These are phyloP conservation scores for Fusarium haematococcum DNA, from an alignment of 2,329 filamentous ascomycete species.

Conservation along the genomic window DNA sequence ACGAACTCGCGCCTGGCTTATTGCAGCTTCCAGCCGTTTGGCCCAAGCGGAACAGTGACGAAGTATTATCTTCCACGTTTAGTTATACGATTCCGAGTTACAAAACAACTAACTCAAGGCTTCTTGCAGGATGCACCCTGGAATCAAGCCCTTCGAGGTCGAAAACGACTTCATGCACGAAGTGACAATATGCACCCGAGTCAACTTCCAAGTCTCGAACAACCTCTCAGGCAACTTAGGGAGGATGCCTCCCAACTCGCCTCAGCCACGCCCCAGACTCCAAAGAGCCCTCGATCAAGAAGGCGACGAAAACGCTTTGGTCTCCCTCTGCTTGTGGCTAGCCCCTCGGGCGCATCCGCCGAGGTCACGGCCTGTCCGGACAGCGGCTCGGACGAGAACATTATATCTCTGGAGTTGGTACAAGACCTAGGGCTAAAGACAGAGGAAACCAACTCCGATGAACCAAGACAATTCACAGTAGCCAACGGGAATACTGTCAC, in stretches of 20 bases:
- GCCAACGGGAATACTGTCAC: background rate
- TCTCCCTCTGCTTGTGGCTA: background rate
- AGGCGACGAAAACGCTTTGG: background rate
- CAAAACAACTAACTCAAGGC: background rate
- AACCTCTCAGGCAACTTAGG: no score
- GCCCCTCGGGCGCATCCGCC: fast-evolving
- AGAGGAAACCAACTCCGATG: background rate
- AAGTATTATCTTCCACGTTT: background rate
- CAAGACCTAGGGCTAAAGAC: background rate
- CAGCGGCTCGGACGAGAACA: constrained; percentile 14
- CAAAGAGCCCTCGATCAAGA: background rate
- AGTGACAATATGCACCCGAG: no score
- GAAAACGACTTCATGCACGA: background rate
- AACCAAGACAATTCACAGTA: background rate
- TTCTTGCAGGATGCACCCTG: background rate
- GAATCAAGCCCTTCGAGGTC: background rate
- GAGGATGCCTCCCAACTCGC: no score
- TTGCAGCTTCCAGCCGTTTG: no score
- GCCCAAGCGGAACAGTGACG: no score
- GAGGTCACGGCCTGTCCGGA: constrained; percentile 4
- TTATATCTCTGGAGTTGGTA: background rate
- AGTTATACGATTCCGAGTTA: background rate
- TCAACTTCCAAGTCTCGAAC: no score
- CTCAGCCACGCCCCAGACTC: no score
- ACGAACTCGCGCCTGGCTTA: no score